These are phyloP conservation scores for Berberis thunbergii DNA, from an alignment of 164 flowering plant species.

Conservation along the genomic window DNA sequence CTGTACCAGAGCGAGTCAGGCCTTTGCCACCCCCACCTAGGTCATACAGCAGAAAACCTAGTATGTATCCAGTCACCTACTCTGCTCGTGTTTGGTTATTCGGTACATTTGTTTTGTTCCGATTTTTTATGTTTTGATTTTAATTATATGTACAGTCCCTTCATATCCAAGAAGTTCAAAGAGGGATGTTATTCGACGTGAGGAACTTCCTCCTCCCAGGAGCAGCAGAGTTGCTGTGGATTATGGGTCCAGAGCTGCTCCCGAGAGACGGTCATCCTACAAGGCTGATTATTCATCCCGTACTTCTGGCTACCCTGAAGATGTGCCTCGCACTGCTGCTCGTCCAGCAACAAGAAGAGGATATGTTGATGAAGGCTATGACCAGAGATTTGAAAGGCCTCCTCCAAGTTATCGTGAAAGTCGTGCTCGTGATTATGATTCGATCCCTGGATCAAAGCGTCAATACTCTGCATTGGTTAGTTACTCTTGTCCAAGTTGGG, in stretches of 20 bases:
- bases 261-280: conserved; percentile 62
- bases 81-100: background rate
- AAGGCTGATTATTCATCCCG: conserved; percentile 69
- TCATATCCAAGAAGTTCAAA: conserved; percentile 67
- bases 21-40: conserved; percentile 62
- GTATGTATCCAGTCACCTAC: conserved; percentile 23
- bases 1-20: conserved; percentile 56
- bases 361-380: conserved; percentile 76
- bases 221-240: conserved; percentile 66
- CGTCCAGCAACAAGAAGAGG: conserved; percentile 55
- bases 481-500: background rate
- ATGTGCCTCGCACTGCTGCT: conserved; percentile 42
- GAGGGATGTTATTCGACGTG: conserved; percentile 68
- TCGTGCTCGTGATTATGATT: conserved; percentile 68
- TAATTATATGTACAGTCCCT: conserved; percentile 38
- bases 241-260: conserved; percentile 48
- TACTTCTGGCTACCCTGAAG: conserved; percentile 54
- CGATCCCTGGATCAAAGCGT: conserved; percentile 84
- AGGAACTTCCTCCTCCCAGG: conserved; percentile 45
- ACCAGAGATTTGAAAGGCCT: conserved; percentile 71
- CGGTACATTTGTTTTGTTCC: background rate
- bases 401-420: conserved; percentile 73
- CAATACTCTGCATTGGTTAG: conserved; percentile 74
- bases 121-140: background rate
- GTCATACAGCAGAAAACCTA: conserved; percentile 73